Evolutionary conservation across 2,329 filamentous ascomycete species (phyloP).

Genomic region (Aureobasidium sp.): DNA sequence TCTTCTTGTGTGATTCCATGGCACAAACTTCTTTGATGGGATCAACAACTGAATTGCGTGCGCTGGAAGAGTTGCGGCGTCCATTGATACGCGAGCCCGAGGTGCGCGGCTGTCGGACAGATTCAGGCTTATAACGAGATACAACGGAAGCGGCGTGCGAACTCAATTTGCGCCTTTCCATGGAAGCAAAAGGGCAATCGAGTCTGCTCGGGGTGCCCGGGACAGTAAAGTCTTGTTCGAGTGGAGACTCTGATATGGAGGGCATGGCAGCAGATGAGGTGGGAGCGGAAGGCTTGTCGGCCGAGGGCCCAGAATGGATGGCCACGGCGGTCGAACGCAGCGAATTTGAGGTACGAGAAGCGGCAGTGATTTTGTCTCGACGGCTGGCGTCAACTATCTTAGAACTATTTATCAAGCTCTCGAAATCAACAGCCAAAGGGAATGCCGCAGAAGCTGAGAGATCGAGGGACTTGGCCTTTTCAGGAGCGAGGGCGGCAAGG

Average conservation of each 20-base stretch:
- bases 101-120: slow-evolving; percentile 8
- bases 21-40: slow-evolving; percentile 32
- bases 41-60: slow-evolving; percentile 22
- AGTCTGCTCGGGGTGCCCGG: slow-evolving; percentile 72
- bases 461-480: slow-evolving; percentile 11
- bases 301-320: slow-evolving; percentile 35
- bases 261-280: slow-evolving; percentile 28
- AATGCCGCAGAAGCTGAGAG: slow-evolving; percentile 7
- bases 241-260: slow-evolving; percentile 33
- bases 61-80: slow-evolving; percentile 4
- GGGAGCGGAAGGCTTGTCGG: slow-evolving; percentile 27
- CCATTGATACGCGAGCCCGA: slow-evolving; percentile 15
- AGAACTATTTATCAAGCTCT: slow-evolving; percentile 17
- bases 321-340: slow-evolving; percentile 28
- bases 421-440: slow-evolving; percentile 5
- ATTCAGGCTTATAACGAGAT: slow-evolving; percentile 29
- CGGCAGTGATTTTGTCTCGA: slow-evolving; percentile 25
- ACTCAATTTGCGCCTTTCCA: slow-evolving; percentile 34
- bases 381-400: slow-evolving; percentile 21
- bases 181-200: slow-evolving; percentile 69
- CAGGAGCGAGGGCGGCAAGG: slow-evolving; percentile 2
- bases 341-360: slow-evolving; percentile 30
- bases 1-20: slow-evolving; percentile 15
- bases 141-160: slow-evolving; percentile 34
- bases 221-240: slow-evolving; percentile 89